Evolutionary conservation across 495 filamentous ascomycete species (phyloP).

Genomic region (Xylaria flabelliformis): DNA sequence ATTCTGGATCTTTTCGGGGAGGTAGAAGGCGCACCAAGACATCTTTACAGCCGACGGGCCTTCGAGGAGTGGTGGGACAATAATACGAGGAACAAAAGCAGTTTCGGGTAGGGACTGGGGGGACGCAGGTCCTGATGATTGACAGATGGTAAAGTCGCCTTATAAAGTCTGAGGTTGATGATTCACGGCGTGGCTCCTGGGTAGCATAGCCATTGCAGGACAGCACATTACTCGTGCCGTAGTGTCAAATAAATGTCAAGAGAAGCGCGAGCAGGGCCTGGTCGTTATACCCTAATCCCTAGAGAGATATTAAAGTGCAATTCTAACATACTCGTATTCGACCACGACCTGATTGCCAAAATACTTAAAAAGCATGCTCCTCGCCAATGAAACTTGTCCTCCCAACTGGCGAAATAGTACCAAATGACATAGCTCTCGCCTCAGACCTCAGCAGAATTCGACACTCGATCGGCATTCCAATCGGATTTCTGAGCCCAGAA

Average conservation of each 20-base stretch:
- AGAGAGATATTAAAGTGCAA: background rate
- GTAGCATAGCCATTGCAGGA: background rate
- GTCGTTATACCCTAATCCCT: background rate
- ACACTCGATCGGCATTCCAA: background rate
- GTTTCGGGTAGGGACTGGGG: background rate
- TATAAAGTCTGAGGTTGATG: background rate
- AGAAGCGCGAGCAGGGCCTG: background rate
- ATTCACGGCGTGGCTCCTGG: background rate
- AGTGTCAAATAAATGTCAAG: background rate
- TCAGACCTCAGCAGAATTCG: background rate
- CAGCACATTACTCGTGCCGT: background rate
- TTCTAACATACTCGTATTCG: background rate
- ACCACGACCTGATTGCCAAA: background rate
- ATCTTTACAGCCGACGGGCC: background rate
- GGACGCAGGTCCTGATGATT: background rate
- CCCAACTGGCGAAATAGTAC: conserved; percentile 10
- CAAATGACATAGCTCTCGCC: background rate
- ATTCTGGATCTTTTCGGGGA: background rate
- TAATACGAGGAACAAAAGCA: background rate
- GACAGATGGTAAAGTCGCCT: conserved; percentile 2
- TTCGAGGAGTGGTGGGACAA: background rate
- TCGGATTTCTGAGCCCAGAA: background rate
- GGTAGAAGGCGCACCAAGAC: background rate
- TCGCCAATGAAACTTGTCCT: background rate
- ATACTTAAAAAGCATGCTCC: background rate